Conservation (phyloP, 2,329 filamentous ascomycete species). For the Cercospora sp. region DNA sequence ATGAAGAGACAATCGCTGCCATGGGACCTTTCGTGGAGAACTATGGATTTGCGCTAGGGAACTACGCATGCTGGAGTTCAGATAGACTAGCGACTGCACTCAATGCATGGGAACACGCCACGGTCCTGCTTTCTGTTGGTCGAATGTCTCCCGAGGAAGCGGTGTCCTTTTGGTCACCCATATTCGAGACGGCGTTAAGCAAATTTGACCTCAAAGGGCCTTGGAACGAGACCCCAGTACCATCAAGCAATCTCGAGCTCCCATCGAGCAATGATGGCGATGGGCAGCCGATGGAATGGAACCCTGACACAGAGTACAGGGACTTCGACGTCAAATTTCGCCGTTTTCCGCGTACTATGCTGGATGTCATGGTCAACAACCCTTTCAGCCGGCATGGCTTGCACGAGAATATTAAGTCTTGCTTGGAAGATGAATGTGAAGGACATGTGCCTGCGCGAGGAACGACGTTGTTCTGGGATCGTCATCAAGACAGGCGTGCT, state of each 20-base stretch:
- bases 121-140: slow-evolving; percentile 31
- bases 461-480: not conserved
- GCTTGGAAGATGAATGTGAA: not conserved
- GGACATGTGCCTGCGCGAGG: not conserved
- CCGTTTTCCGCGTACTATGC: slow-evolving; percentile 22
- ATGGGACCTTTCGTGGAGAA: slow-evolving; percentile 41
- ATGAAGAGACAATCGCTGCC: slow-evolving; percentile 31
- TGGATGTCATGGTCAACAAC: slow-evolving; percentile 20
- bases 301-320: slow-evolving; percentile 22
- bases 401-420: not conserved
- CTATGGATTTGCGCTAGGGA: slow-evolving; percentile 34
- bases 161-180: slow-evolving; percentile 33
- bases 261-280: not conserved
- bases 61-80: slow-evolving; percentile 26
- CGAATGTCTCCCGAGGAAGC: slow-evolving; percentile 38
- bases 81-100: slow-evolving; percentile 20
- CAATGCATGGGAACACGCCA: slow-evolving; percentile 37
- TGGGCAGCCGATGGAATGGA: slow-evolving; percentile 27
- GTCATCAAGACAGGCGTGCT: not conserved
- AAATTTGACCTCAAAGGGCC: slow-evolving; percentile 15
- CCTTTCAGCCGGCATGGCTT: not conserved
- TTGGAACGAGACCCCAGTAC: slow-evolving; percentile 3
- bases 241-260: slow-evolving; percentile 14
- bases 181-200: slow-evolving; percentile 19
- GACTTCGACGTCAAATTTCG: slow-evolving; percentile 6